Percentiles rank a stretch among this genome's conserved stretches.
Conservation (phyloP, 352 stramenopile genomes). For the Phytopythium helicoides region DNA sequence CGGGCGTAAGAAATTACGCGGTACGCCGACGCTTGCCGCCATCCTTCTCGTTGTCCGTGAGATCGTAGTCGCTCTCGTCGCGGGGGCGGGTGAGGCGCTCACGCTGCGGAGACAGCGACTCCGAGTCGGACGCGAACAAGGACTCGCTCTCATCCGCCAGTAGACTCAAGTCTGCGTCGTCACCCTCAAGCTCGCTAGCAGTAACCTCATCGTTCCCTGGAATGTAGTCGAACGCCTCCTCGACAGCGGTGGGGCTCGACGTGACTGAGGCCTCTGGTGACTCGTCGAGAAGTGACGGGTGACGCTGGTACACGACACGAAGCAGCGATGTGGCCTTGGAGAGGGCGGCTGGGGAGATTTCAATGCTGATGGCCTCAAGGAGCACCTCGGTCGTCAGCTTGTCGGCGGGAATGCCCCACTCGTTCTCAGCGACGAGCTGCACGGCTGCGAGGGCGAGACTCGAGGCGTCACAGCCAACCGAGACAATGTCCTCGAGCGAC, state of each 20-base stretch:
- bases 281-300: background rate
- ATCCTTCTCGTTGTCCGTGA: background rate
- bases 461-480: slow-evolving; percentile 32
- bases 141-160: slow-evolving; percentile 6
- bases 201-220: slow-evolving; percentile 1
- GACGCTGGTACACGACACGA: slow-evolving; percentile 25
- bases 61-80: background rate
- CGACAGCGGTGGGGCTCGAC: slow-evolving; percentile 10
- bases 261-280: slow-evolving; percentile 7
- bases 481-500: slow-evolving; percentile 29
- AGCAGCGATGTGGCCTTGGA: slow-evolving; percentile 34
- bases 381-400: slow-evolving; percentile 21
- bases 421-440: slow-evolving; percentile 37
- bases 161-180: background rate
- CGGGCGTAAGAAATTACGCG: background rate
- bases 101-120: slow-evolving; percentile 2
- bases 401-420: slow-evolving; percentile 25
- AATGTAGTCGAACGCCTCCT: slow-evolving; percentile 10
- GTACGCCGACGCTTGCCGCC: slow-evolving; percentile 4
- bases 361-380: slow-evolving; percentile 2
- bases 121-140: slow-evolving; percentile 6
- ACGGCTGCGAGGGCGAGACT: slow-evolving; percentile 44
- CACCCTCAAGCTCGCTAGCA: background rate
- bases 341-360: slow-evolving; percentile 23
- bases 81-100: background rate